Base-by-base conservation (phyloP, 495 filamentous ascomycete species). In the Penicillium lividum region DNA sequence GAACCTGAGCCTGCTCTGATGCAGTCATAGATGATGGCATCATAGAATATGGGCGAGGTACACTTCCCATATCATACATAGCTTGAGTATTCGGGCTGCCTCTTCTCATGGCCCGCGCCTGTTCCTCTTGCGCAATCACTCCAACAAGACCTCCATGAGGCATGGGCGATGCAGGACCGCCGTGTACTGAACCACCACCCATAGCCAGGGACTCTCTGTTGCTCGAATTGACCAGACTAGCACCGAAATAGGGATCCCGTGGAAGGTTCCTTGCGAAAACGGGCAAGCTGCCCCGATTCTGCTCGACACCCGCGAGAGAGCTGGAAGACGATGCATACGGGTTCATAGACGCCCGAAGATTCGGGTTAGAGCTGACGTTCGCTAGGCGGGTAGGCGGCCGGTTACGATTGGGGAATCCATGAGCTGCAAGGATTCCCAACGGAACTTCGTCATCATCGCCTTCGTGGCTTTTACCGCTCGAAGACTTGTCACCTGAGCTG, bases 371-470 rank as follows among this genome's bases (percentile, higher is more conserved):
- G 51, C 77, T 84, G 68, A 84, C 80, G 42, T 81, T 85, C 49
- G 77, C 81, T 33, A 91, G 79, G 31, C 87, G 83, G 42, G 82
- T 89, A 3, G 94, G 93, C 10, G 91, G 89, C 31, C 90, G 84
- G 60, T 85, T 88, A 72, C 85, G 91, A 64, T 84, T 87, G 4
- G 94, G 94, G 65, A 98, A 98, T 18, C 94, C 94, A 69, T 98
- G 93, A 9, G 91, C 92, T 49, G 89, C 86, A 31, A 98, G 76
- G 64, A 98, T 93, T 7, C 86, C 94, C 42, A 98, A 74, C 0
- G 94, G 94, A 15, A 94, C 80, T 56, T 95, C 91, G 48, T 96
- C 91, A 62, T 96, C 91, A 52, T 92, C 90, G 53, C 92, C 90
- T 28, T 82, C 83, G 53, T 75, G 79, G 51, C 74, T 80, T 60